Evolutionary conservation across 495 filamentous ascomycete species (phyloP), one percentile per base, ranked within the genome.

Genomic region (Xylaria nigripes): DNA sequence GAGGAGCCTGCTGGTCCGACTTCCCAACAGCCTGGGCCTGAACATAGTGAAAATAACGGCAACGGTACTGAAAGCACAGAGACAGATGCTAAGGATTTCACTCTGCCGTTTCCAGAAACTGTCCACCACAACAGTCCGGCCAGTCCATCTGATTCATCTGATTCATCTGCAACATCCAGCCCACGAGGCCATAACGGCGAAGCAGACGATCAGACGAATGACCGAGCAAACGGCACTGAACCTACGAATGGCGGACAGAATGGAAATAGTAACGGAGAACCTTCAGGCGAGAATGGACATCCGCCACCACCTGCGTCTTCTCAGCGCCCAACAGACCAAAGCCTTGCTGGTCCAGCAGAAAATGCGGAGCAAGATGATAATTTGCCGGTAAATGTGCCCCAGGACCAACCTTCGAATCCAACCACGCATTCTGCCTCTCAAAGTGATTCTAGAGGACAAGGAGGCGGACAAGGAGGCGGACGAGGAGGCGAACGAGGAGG

Each of bases 71-170:
- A 47, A 24, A 32, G 50, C 41, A 32, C 50, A 18, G 49, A 45
- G 1, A 30, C 50, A 24, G 51, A 54, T 22, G n/a, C 32, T 48
- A 54, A 54, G 51, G 44, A 42, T 48, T 24, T 38, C 44, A 23
- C 10, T 19, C 41, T 19, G 50, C 51, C 6, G 16, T 53, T 32
- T 12, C 29, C 29, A 25, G 32, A 36, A 36, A n/a, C 13, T 36
- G 3, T 38, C 19, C 43, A n/a, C 38, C 25, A 30, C 2, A 51
- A 51, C 25, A 51, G 40, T 8, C 42, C 43, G 6, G n/a, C 32
- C 9, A 22, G 42, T 25, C 15, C 29, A 23, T 25, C 42, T 23
- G 3, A 2, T 2, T 3, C 13, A 18, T 21, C 48, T 3, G 19
- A 15, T 12, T n/a, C 36, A 3, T 15, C 5, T 6, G n/a, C n/a